A percentile compares a stretch with the other conserved stretches of the same genome.
These are phyloP conservation scores for Rugosomyces carneus DNA, from an alignment of 1,284 basidiomycete genomes.

Conservation along the genomic window DNA sequence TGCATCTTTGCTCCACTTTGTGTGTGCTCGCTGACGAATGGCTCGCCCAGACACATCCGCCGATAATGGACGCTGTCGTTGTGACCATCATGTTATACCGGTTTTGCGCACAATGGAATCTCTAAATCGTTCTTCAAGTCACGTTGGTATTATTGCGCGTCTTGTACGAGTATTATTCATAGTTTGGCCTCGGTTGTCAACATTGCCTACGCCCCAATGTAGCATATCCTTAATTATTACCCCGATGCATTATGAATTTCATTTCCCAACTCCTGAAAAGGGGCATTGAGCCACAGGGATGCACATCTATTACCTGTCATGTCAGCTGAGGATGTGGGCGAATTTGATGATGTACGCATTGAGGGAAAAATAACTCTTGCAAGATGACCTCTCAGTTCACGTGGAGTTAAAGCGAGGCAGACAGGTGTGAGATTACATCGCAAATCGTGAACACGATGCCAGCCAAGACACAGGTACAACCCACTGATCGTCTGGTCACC, in stretches of 20 bases:
- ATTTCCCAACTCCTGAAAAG: too few relatives aligned
- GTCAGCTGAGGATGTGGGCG: neutral
- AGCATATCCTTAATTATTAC: conserved; percentile 13
- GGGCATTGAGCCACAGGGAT: too few relatives aligned
- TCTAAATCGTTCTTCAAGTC: conserved; percentile 32
- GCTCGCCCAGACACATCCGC: conserved; percentile 64
- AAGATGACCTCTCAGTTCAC: conserved; percentile 23
- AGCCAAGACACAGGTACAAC: conserved; percentile 25
- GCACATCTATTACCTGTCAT: neutral
- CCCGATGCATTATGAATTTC: neutral
- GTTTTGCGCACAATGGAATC: conserved; percentile 62
- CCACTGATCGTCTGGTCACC: conserved; percentile 26
- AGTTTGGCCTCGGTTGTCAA: neutral
- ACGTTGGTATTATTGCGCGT: neutral
- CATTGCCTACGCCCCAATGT: conserved; percentile 2
- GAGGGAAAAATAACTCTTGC: conserved; percentile 17
- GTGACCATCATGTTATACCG: conserved; percentile 80
- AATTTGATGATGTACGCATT: conserved; percentile 20
- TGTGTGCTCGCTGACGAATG: conserved; percentile 14
- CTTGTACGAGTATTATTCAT: neutral
- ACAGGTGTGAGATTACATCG: conserved; percentile 17
- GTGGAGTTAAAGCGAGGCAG: conserved; percentile 24
- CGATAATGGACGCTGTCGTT: conserved; percentile 80
- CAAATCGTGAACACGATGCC: conserved; percentile 33
- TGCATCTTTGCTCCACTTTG: conserved; percentile 13